Conservation (phyloP, 1,284 basidiomycete species). For the Porodaedalea pini region DNA sequence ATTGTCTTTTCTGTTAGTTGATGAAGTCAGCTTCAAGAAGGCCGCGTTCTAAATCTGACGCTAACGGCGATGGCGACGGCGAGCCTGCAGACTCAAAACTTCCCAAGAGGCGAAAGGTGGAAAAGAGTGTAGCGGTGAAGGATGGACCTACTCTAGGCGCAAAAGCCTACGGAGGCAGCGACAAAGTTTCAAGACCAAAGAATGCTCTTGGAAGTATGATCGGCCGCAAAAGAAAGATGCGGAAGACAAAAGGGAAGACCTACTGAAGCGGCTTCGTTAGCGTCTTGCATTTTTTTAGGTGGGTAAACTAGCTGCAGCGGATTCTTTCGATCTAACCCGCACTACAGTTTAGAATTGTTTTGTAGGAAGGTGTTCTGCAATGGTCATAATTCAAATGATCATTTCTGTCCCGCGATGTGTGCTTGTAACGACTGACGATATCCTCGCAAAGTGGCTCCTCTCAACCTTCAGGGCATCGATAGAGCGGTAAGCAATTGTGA, state of each 20-base stretch:
- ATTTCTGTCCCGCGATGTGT: no score
- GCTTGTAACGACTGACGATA: no score
- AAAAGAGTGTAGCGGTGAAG: neutral
- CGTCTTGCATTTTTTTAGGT: neutral
- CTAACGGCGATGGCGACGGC: slow-evolving; percentile 5
- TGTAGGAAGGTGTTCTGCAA: no score
- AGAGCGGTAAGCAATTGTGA: no score
- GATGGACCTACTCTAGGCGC: neutral
- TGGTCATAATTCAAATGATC: no score
- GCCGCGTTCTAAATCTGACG: neutral
- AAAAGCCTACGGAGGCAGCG: neutral
- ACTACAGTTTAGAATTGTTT: no score
- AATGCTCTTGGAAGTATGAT: slow-evolving; percentile 24
- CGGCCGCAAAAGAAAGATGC: slow-evolving; percentile 28
- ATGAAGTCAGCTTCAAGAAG: slow-evolving; percentile 2
- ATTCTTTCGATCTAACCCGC: no score
- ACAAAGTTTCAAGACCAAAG: neutral
- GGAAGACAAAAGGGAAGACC: slow-evolving; percentile 18
- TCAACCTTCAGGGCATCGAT: no score
- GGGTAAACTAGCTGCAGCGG: neutral
- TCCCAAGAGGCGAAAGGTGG: slow-evolving; percentile 16
- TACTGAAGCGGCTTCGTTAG: neutral
- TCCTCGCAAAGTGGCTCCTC: no score
- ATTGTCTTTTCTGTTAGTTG: neutral
- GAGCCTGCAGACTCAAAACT: slow-evolving; percentile 13